phyloP scores from a whole-genome alignment of 2,329 filamentous ascomycete species.

The Microsporum audouinii region DNA sequence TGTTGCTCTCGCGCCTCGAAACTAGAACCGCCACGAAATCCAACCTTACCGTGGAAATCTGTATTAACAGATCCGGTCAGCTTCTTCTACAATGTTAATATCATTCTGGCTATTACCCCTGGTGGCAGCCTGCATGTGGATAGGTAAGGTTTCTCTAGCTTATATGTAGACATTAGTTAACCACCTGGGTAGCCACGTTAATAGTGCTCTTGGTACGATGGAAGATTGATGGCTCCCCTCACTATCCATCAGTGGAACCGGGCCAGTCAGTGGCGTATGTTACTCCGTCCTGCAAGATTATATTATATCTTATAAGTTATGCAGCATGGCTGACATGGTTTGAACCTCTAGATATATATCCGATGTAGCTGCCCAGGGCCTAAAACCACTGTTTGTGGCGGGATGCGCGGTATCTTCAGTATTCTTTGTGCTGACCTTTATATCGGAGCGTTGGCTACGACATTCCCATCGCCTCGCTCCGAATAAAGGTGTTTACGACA shows the following conservation, averaged over 20 bases:
- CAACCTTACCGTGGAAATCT: not conserved
- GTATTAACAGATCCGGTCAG: not conserved
- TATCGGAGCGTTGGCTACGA: slow-evolving; percentile 72
- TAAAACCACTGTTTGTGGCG: slow-evolving; percentile 53
- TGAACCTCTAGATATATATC: slow-evolving; percentile 31
- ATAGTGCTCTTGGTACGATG: slow-evolving; percentile 50
- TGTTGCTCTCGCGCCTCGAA: no score
- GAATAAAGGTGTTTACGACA: slow-evolving; percentile 45
- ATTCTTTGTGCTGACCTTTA: slow-evolving; percentile 69
- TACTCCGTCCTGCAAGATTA: not conserved
- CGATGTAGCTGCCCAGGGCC: slow-evolving; percentile 46
- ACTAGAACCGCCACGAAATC: no score
- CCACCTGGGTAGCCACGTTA: slow-evolving; percentile 40
- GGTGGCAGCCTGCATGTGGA: slow-evolving; percentile 47
- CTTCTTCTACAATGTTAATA: slow-evolving; percentile 27
- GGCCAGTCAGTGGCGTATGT: slow-evolving; percentile 45
- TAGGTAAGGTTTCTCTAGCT: slow-evolving; percentile 27
- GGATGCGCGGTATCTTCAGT: slow-evolving; percentile 55
- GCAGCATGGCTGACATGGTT: not conserved
- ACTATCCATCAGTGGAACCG: slow-evolving; percentile 41
- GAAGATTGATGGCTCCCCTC: slow-evolving; percentile 41
- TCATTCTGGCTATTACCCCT: slow-evolving; percentile 47
- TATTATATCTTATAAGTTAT: not conserved
- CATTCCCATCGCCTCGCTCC: slow-evolving; percentile 67
- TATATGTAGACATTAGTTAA: not conserved